Evolutionary conservation across 2,329 filamentous ascomycete genomes (phyloP).

Genomic region (Trematosphaeria pertusa): DNA sequence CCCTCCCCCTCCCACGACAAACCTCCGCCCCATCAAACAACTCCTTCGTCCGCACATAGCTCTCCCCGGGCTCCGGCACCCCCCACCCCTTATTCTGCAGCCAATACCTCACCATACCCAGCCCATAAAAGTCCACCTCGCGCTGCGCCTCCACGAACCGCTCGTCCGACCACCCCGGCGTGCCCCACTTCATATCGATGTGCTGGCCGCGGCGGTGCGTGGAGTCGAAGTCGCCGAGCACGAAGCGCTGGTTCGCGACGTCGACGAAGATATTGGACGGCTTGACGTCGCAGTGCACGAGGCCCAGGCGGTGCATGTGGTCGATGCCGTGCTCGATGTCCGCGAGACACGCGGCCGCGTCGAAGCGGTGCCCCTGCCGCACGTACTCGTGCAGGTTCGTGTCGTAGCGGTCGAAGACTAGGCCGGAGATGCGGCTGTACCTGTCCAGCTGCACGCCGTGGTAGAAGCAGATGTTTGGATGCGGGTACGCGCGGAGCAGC

Average conservation of each 20-base stretch:
- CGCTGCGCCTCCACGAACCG: not conserved
- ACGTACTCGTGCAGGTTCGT: slow-evolving; percentile 4
- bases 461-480: slow-evolving; percentile 11
- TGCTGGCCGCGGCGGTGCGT: not conserved
- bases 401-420: slow-evolving; percentile 12
- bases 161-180: slow-evolving; percentile 2
- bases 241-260: not conserved
- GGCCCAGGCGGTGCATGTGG: slow-evolving; percentile 13
- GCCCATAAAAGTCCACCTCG: slow-evolving; percentile 9
- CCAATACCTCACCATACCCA: slow-evolving; percentile 6
- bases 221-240: slow-evolving; percentile 13
- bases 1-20: too few species aligned
- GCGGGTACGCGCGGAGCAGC: slow-evolving; percentile 2
- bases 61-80: too few species aligned
- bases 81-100: slow-evolving; percentile 1
- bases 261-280: slow-evolving; percentile 15
- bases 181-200: slow-evolving; percentile 2
- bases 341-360: not conserved
- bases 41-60: too few species aligned
- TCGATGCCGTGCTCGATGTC: slow-evolving; percentile 3
- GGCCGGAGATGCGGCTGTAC: not conserved
- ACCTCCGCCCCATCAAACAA: too few species aligned
- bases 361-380: not conserved
- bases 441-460: slow-evolving; percentile 1
- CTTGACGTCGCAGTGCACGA: slow-evolving; percentile 12